Conservation (phyloP, 2,329 filamentous ascomycete species). For the Exophiala oligosperma region DNA sequence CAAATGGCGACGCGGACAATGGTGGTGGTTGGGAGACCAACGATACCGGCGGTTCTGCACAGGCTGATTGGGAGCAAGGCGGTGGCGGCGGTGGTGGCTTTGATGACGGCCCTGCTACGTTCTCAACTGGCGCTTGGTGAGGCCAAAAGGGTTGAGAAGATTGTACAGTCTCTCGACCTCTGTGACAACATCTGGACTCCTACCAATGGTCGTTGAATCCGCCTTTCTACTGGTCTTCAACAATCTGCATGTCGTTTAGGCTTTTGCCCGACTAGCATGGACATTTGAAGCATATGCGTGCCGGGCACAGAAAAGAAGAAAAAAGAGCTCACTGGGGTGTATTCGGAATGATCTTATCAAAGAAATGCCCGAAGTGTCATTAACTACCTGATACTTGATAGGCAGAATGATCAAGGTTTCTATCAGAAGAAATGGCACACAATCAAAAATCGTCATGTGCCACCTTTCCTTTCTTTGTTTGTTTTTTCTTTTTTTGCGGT, state of each 20-base stretch:
- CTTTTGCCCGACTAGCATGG: too few species aligned
- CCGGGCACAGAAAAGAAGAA: background rate
- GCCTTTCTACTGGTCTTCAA: too few species aligned
- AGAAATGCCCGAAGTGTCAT: background rate
- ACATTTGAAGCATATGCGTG: background rate
- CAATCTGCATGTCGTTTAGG: too few species aligned
- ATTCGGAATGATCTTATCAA: too few species aligned
- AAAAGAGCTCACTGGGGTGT: background rate
- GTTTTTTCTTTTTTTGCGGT: background rate
- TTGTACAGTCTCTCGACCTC: too few species aligned
- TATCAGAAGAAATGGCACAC: background rate
- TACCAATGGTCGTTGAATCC: too few species aligned
- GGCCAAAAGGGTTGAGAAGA: background rate
- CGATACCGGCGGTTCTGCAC: constrained; percentile 28
- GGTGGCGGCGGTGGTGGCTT: constrained; percentile 15
- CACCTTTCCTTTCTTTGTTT: background rate
- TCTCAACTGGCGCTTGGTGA: constrained; percentile 3
- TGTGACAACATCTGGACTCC: background rate
- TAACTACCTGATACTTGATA: background rate
- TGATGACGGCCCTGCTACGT: constrained; percentile 11
- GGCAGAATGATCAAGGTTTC: background rate
- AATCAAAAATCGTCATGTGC: background rate
- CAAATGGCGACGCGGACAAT: constrained; percentile 10
- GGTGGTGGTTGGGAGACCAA: constrained; percentile 15
- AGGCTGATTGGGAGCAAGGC: constrained; percentile 26